Evolutionary conservation across 441 rosid species (phyloP).

Genomic region (Corymbia calophylla): DNA sequence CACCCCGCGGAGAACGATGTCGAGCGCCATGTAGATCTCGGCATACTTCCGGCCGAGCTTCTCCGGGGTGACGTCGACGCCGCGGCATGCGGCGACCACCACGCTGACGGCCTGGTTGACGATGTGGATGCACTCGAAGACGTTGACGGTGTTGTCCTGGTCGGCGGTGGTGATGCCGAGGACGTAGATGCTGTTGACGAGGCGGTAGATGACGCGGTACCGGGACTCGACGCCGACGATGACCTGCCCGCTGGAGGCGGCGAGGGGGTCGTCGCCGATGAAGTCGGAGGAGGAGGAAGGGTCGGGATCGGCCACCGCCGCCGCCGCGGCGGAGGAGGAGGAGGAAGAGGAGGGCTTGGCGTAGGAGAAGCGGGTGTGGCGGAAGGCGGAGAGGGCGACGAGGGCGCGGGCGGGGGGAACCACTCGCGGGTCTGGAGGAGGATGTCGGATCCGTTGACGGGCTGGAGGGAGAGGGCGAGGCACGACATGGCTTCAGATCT

Average conservation of each 20-base stretch:
- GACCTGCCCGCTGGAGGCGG: constrained; percentile 89
- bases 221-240: constrained; percentile 93
- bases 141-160: constrained; percentile 78
- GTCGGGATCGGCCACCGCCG: constrained; percentile 11
- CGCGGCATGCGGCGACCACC: constrained; percentile 87
- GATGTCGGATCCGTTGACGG: constrained; percentile 75
- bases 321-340: constrained; percentile 11
- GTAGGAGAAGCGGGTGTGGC: constrained; percentile 72
- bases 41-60: constrained; percentile 82
- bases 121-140: constrained; percentile 85
- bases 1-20: constrained; percentile 84
- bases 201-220: constrained; percentile 89
- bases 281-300: constrained; percentile 22
- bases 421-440: constrained; percentile 88
- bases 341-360: constrained; percentile 17
- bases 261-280: constrained; percentile 81
- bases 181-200: constrained; percentile 86
- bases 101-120: constrained; percentile 95
- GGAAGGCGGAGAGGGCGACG: constrained; percentile 84
- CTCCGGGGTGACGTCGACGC: constrained; percentile 92
- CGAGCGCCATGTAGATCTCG: constrained; percentile 93
- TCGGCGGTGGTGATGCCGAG: constrained; percentile 81
- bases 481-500: constrained; percentile 50
- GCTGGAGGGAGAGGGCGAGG: constrained; percentile 81
- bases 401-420: constrained; percentile 95